Evolutionary conservation across 306 rosid species (phyloP).

Genomic region (Lathyrus tuberosus): DNA sequence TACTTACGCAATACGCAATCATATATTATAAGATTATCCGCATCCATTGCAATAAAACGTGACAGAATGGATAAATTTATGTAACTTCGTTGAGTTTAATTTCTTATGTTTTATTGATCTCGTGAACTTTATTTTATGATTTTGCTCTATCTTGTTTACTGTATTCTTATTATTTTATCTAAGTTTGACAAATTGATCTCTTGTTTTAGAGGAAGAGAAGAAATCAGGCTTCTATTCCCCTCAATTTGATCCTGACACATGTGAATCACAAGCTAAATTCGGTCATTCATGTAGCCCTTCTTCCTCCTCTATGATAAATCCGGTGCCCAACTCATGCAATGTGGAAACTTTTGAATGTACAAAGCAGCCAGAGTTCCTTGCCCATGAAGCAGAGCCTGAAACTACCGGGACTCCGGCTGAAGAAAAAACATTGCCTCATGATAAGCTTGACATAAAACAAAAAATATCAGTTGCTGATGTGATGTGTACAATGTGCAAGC

Average conservation of each 20-base stretch:
- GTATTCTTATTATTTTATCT: slow-evolving; percentile 15
- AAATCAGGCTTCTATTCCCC: slow-evolving; percentile 56
- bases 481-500: slow-evolving; percentile 70
- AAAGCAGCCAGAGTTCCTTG: slow-evolving; percentile 28
- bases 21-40: background rate
- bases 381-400: slow-evolving; percentile 36
- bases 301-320: slow-evolving; percentile 34
- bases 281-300: slow-evolving; percentile 44
- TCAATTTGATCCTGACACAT: slow-evolving; percentile 55
- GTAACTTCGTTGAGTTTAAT: slow-evolving; percentile 12
- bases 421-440: slow-evolving; percentile 37
- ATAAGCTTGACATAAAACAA: slow-evolving; percentile 37
- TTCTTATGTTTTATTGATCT: background rate
- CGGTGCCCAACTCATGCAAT: slow-evolving; percentile 20
- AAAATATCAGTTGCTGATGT: slow-evolving; percentile 62
- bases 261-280: slow-evolving; percentile 47
- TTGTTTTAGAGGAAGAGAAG: slow-evolving; percentile 70
- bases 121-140: background rate
- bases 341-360: slow-evolving; percentile 38
- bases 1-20: background rate
- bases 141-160: background rate
- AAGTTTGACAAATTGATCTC: slow-evolving; percentile 23
- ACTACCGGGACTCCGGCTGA: slow-evolving; percentile 38
- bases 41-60: background rate
- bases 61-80: slow-evolving; percentile 11